Percentiles rank a stretch among this genome's conserved stretches.
Evolutionary conservation across 805 yeast genomes (phyloP).

Genomic region (Myxozyma neotropica): DNA sequence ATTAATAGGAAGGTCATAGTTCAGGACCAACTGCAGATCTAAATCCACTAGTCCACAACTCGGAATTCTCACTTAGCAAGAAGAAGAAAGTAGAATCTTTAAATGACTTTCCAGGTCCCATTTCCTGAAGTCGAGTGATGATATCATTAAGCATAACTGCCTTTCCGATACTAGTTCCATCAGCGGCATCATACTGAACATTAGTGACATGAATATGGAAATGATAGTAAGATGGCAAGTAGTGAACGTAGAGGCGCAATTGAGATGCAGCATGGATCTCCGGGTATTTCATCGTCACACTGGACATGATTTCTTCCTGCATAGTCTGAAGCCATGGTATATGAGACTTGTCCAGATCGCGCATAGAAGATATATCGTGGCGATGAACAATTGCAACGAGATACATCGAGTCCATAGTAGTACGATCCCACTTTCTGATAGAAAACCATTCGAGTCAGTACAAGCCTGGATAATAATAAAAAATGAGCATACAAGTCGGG

Average conservation of each 20-base stretch:
- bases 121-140: constrained; percentile 64
- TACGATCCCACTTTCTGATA: constrained; percentile 87
- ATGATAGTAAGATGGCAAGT: constrained; percentile 95
- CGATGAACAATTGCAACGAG: constrained; percentile 75
- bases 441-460: not conserved
- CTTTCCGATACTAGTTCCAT: constrained; percentile 75
- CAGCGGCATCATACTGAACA: constrained; percentile 62
- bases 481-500: constrained; percentile 69
- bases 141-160: constrained; percentile 81
- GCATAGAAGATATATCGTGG: constrained; percentile 65
- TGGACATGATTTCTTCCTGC: constrained; percentile 49
- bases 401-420: constrained; percentile 68
- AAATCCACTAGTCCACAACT: constrained; percentile 56
- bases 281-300: constrained; percentile 52
- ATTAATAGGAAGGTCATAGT: too few relatives aligned
- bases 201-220: constrained; percentile 91
- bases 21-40: not conserved
- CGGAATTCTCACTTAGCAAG: constrained; percentile 74
- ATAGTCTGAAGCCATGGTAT: constrained; percentile 58
- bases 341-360: constrained; percentile 70
- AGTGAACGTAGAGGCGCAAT: constrained; percentile 76
- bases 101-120: constrained; percentile 59
- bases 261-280: constrained; percentile 53
- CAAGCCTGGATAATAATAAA: not conserved
- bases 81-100: constrained; percentile 61